Conservation (phyloP, 768 basidiomycete species). For the Rhizopogon rudus region DNA sequence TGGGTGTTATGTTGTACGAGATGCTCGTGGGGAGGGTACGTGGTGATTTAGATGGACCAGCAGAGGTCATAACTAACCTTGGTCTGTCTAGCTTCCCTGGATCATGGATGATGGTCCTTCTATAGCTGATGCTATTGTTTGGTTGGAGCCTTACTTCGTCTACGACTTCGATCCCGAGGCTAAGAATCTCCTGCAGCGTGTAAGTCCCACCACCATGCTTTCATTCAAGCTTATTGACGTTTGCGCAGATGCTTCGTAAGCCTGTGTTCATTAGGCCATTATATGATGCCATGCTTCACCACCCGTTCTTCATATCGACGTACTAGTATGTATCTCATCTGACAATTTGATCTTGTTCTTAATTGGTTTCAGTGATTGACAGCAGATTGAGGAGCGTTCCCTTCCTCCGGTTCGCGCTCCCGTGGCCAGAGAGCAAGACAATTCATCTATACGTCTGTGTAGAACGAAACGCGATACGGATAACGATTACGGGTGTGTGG, state of each 20-base stretch:
- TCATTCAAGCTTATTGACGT: background rate
- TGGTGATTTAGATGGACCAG: background rate
- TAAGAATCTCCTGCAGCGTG: background rate
- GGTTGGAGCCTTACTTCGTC: background rate
- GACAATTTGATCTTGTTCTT: background rate
- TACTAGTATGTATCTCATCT: background rate
- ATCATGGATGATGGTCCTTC: background rate
- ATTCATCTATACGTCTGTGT: background rate
- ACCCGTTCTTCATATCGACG: slow-evolving; percentile 6
- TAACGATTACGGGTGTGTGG: too few relatives aligned
- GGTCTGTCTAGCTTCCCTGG: slow-evolving; percentile 4
- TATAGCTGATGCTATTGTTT: background rate
- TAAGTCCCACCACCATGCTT: background rate
- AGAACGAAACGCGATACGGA: too few relatives aligned
- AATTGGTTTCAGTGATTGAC: slow-evolving; percentile 2
- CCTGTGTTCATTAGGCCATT: background rate
- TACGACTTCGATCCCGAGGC: background rate
- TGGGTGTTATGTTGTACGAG: slow-evolving; percentile 8
- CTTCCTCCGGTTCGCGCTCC: background rate
- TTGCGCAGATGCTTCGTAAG: slow-evolving; percentile 7
- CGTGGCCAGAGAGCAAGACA: background rate
- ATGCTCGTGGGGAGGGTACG: slow-evolving; percentile 8
- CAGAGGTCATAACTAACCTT: background rate
- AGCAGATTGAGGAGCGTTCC: slow-evolving; percentile 1
- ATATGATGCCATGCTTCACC: slow-evolving; percentile 6